Percentiles rank a stretch among this genome's conserved stretches.
phyloP scores from a whole-genome alignment of 2,329 filamentous ascomycete genomes.

The Hypoxylon sp. region DNA sequence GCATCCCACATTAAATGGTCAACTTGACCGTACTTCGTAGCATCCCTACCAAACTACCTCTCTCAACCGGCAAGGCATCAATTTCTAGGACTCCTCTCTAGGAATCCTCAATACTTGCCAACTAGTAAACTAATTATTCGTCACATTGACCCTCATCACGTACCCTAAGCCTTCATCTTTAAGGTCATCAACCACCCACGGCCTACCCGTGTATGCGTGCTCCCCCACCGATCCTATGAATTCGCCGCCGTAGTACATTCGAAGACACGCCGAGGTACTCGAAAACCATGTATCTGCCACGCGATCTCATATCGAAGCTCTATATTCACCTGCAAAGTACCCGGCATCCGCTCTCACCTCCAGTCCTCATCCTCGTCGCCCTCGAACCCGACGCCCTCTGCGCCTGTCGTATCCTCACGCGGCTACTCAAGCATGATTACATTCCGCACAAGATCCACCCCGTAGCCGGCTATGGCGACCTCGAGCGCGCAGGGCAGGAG shows the following conservation, averaged over 20 bases:
- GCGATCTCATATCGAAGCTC: slow-evolving; percentile 85
- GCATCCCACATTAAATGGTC: slow-evolving; percentile 13
- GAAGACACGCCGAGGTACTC: slow-evolving; percentile 47
- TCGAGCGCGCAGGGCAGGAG: slow-evolving; percentile 79
- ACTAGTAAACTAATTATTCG: slow-evolving; percentile 1
- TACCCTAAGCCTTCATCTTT: neutral
- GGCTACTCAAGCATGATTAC: slow-evolving; percentile 95
- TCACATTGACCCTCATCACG: neutral
- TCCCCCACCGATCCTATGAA: slow-evolving; percentile 44
- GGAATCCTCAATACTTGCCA: too few relatives aligned
- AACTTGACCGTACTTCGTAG: slow-evolving; percentile 14
- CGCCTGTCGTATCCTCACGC: slow-evolving; percentile 91
- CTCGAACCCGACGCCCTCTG: slow-evolving; percentile 96
- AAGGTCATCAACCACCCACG: neutral
- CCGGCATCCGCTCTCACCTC: slow-evolving; percentile 88
- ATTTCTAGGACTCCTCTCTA: slow-evolving; percentile 3
- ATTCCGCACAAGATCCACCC: slow-evolving; percentile 98
- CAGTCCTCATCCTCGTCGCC: slow-evolving; percentile 88
- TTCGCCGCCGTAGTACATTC: slow-evolving; percentile 40
- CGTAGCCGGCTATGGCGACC: slow-evolving; percentile 89
- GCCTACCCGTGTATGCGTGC: neutral
- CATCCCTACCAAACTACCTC: slow-evolving; percentile 11
- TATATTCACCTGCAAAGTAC: slow-evolving; percentile 88
- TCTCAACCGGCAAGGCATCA: slow-evolving; percentile 16
- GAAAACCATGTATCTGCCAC: slow-evolving; percentile 87